Conservation (phyloP, 2,329 filamentous ascomycete species). For the Trichoderma polysporum region DNA sequence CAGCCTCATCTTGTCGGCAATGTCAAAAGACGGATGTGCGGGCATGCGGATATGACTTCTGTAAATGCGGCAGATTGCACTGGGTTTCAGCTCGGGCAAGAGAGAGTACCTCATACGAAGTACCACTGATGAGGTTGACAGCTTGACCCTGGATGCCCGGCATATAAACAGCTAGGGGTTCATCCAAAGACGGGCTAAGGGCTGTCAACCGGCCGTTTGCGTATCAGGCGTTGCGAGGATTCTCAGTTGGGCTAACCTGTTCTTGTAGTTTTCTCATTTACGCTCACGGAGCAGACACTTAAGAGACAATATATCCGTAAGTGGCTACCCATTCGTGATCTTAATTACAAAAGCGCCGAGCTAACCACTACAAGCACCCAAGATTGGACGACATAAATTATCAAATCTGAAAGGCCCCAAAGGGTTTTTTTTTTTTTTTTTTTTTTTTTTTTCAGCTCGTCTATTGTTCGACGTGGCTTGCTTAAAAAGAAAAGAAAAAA, state of each 20-base stretch:
- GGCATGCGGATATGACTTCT: neutral
- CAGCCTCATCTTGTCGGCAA: neutral
- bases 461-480: neutral
- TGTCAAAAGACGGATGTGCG: constrained; percentile 2
- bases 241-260: neutral
- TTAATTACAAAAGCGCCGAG: neutral
- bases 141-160: neutral
- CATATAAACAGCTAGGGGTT: neutral
- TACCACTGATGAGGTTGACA: neutral
- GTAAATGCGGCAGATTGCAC: neutral
- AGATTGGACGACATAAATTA: neutral
- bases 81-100: neutral
- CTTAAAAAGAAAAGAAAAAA: neutral
- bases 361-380: neutral
- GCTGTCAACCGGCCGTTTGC: neutral
- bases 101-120: neutral
- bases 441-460: neutral
- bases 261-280: neutral
- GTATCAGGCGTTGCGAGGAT: constrained; percentile 16
- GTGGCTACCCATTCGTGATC: neutral
- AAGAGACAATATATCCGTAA: neutral
- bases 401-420: neutral
- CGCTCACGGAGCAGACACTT: neutral
- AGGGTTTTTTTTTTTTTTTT: neutral
- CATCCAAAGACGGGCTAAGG: neutral